Base-by-base conservation (phyloP, 257 asterid genomes). In the Penstemon barbatus region DNA sequence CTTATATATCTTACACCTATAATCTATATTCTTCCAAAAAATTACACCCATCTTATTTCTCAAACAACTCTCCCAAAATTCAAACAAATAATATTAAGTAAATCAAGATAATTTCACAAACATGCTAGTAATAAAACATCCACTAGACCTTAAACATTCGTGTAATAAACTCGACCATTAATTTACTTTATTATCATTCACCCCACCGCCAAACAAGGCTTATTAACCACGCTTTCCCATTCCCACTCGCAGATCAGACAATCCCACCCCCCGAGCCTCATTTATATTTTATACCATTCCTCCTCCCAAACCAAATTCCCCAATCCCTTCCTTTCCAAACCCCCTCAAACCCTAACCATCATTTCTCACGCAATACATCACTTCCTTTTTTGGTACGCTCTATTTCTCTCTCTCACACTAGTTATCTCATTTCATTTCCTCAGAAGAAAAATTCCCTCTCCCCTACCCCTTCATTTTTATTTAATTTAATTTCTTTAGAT, bases 261-360 rank as follows among this genome's bases (percentile, higher is more conserved):
- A 56, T 7, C 8, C 68, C 63, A 48, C 33, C 7, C 13, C 71
- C 77, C 68, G 68, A 65, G 39, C 68, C 69, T 58, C 64, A 45
- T 56, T 49, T 12, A 3, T 54, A 54, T 25, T 12, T 7, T 53
- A 6, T 39, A 40, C 62, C 69, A 45, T 37, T 12, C 33, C 33
- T 4, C 18, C 5, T 44, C 48, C 46, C 64, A 25, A 41, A 6
- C 57, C 63, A 56, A 38, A 52, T 7, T 18, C 59, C n/a, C 25
- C 71, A 13, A 33, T 19, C n/a, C 33, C 13, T 5, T 36, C 57
- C 59, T 6, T 33, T 52, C 75, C 70, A 39, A 70, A 57, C 64
- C 72, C 73, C 79, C 72, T 39, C 76, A 65, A 71, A 66, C 77
- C 81, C 74, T 71, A 76, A 76, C 54, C 80, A 52, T 65, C 70